Evolutionary conservation across 2,329 filamentous ascomycete genomes (phyloP).

Genomic region (Hirsutella thompsonii): DNA sequence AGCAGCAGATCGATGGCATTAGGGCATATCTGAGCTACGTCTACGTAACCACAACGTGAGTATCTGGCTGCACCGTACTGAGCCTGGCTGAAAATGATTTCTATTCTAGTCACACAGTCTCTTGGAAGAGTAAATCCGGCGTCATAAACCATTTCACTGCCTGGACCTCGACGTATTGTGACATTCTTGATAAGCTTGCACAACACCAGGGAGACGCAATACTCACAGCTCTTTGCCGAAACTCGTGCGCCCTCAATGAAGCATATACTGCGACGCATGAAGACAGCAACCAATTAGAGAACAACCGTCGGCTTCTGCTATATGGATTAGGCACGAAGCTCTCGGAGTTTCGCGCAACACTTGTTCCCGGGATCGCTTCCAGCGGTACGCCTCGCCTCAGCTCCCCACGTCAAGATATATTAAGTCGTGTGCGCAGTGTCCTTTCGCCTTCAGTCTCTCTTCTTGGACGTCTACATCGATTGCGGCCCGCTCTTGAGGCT

Average conservation of each 20-base stretch:
- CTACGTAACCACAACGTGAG: constrained; percentile 28
- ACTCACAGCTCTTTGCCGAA: constrained; percentile 28
- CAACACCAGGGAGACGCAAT: constrained; percentile 24
- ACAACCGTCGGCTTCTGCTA: not conserved
- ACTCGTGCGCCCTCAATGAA: constrained; percentile 27
- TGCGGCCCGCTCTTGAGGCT: constrained; percentile 22
- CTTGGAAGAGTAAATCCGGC: constrained; percentile 22
- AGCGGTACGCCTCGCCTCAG: constrained; percentile 5
- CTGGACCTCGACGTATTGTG: constrained; percentile 32
- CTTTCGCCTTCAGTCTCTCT: constrained; percentile 18
- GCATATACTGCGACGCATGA: constrained; percentile 18
- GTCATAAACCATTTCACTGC: constrained; percentile 21
- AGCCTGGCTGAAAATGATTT: not conserved
- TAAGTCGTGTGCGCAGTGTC: constrained; percentile 7
- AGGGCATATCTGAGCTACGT: constrained; percentile 33
- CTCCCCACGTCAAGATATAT: constrained; percentile 1
- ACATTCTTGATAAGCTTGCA: constrained; percentile 25
- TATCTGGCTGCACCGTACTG: not conserved
- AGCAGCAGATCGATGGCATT: constrained; percentile 25
- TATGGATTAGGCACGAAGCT: not conserved
- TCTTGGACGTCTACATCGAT: constrained; percentile 25
- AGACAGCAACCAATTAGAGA: constrained; percentile 7
- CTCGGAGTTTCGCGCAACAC: not conserved
- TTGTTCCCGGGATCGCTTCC: constrained; percentile 5
- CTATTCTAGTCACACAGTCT: constrained; percentile 20